Evolutionary conservation across 441 rosid species (phyloP).

Genomic region (Gossypium schwendimanii): DNA sequence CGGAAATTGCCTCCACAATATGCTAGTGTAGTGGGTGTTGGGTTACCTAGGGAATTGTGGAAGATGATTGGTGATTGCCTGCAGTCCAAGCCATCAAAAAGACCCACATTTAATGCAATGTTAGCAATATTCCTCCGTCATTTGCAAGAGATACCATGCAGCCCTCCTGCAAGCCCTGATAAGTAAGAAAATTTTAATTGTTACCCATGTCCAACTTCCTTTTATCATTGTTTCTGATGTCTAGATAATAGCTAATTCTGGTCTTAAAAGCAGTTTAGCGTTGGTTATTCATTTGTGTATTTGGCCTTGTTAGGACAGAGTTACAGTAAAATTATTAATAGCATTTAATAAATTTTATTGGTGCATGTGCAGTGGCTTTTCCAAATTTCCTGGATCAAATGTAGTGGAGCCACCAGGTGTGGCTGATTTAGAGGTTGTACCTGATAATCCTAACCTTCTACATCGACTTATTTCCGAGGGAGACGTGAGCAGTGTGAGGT

Average conservation of each 20-base stretch:
- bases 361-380: conserved; percentile 47
- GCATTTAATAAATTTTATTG: conserved; percentile 19
- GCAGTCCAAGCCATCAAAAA: conserved; percentile 82
- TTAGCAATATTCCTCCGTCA: conserved; percentile 85
- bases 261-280: conserved; percentile 3
- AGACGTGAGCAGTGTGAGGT: conserved; percentile 76
- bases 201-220: background rate
- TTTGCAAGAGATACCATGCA: conserved; percentile 91
- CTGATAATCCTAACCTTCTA: conserved; percentile 51
- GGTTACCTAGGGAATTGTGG: conserved; percentile 96
- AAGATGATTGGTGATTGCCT: conserved; percentile 99
- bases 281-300: background rate
- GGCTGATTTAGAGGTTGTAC: conserved; percentile 42
- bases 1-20: conserved; percentile 93
- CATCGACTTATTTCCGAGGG: conserved; percentile 82
- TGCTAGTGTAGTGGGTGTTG: conserved; percentile 98
- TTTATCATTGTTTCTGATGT: background rate
- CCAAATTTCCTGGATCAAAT: conserved; percentile 48
- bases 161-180: conserved; percentile 92
- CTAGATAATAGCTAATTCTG: conserved; percentile 8
- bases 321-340: conserved; percentile 1
- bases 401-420: conserved; percentile 42
- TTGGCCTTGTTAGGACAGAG: background rate
- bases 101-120: conserved; percentile 92
- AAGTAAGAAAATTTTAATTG: conserved; percentile 47